Percentiles rank a stretch among this genome's conserved stretches.
phyloP scores from a whole-genome alignment of 225 moss, liverwort and hornwort genomes.

The Straminergon stramineum region DNA sequence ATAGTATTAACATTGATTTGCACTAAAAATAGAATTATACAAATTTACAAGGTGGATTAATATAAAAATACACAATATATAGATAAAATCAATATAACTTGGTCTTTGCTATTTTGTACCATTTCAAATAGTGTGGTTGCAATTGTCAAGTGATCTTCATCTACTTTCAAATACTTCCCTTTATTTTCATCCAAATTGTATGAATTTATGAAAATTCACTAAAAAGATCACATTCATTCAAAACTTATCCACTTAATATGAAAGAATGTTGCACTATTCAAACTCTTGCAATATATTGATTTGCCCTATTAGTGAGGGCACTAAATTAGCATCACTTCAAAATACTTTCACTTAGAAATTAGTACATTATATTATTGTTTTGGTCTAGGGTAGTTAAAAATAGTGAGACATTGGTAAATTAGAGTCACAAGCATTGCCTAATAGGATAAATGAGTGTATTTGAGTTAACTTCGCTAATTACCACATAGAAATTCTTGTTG shows the following conservation, averaged over 20 bases:
- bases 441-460: neutral
- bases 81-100: neutral
- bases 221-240: neutral
- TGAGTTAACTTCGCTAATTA: neutral
- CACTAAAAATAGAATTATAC: neutral
- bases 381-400: neutral
- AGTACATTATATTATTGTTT: neutral
- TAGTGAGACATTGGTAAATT: rapidly evolving
- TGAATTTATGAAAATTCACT: neutral
- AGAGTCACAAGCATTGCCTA: neutral
- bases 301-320: neutral
- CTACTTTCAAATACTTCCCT: neutral
- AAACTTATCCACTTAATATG: rapidly evolving
- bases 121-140: neutral
- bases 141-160: neutral
- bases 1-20: neutral
- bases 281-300: neutral
- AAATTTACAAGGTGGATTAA: neutral
- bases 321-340: neutral
- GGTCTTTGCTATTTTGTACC: neutral
- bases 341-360: neutral
- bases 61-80: neutral
- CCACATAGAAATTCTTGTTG: rapidly evolving
- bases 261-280: neutral
- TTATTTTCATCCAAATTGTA: neutral